These are phyloP conservation scores for Aspergillus niger DNA, from an alignment of 2,329 filamentous ascomycete genomes.

Conservation along the genomic window DNA sequence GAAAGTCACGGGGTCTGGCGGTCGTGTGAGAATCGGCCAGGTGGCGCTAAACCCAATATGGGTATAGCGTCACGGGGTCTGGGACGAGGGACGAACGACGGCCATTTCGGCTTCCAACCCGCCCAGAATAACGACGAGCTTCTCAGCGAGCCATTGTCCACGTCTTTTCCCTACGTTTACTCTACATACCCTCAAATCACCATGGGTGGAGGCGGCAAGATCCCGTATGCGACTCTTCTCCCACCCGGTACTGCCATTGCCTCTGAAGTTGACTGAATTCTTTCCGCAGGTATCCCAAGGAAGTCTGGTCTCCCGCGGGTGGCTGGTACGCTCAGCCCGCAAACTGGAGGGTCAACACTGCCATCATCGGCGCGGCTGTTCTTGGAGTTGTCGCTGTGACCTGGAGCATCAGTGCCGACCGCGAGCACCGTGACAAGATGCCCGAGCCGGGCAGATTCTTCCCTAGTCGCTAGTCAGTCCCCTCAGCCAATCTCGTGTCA, in stretches of 20 bases:
- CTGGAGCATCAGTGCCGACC: constrained; percentile 73
- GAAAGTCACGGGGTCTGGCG: constrained; percentile 40
- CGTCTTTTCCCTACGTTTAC: constrained; percentile 23
- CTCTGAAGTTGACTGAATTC: constrained; percentile 26
- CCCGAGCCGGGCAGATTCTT: constrained; percentile 77
- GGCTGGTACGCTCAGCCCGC: constrained; percentile 94
- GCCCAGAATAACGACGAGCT: constrained; percentile 23
- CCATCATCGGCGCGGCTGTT: constrained; percentile 69
- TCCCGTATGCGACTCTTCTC: constrained; percentile 62
- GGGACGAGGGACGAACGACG: constrained; percentile 32
- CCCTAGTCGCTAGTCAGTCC: constrained; percentile 77
- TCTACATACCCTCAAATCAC: constrained; percentile 32
- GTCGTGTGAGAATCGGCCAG: constrained; percentile 32
- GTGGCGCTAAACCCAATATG: constrained; percentile 31
- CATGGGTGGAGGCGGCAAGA: constrained; percentile 77
- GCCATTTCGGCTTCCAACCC: constrained; percentile 34
- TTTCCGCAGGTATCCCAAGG: constrained; percentile 79
- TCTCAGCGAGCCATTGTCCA: constrained; percentile 25
- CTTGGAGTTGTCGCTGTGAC: constrained; percentile 67
- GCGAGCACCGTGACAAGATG: constrained; percentile 72
- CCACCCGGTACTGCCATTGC: constrained; percentile 8
- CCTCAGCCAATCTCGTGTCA: constrained; percentile 7
- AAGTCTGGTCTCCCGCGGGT: constrained; percentile 98
- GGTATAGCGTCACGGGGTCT: constrained; percentile 30
- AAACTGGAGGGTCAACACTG: constrained; percentile 95